Percentiles rank a stretch among this genome's conserved stretches.
Conservation (phyloP, 2,329 filamentous ascomycete genomes). For the Metarhizium sp. region DNA sequence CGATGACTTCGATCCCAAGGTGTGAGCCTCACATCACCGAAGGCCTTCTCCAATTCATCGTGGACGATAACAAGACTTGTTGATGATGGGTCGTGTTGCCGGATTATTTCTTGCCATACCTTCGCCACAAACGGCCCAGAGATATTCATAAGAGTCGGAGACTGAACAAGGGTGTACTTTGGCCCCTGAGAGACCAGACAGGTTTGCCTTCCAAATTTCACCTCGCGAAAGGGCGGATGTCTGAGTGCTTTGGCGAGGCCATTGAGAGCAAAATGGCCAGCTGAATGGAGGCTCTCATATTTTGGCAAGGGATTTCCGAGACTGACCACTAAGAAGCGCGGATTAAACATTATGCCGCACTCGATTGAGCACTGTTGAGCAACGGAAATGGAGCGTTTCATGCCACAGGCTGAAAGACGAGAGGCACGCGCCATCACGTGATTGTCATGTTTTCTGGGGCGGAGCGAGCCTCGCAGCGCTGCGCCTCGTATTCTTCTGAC, state of each 20-base stretch:
- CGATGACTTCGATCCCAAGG: slow-evolving; percentile 54
- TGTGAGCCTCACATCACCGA: slow-evolving; percentile 59
- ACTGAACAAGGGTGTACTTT: slow-evolving; percentile 63
- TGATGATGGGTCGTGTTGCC: slow-evolving; percentile 20
- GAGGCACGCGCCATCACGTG: slow-evolving; percentile 21
- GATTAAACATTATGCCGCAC: slow-evolving; percentile 22
- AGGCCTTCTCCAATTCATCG: slow-evolving; percentile 70
- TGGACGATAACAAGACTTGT: slow-evolving; percentile 67
- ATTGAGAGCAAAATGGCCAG: slow-evolving; percentile 70
- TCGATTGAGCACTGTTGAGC: neutral
- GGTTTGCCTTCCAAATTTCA: slow-evolving; percentile 40
- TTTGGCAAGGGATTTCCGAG: slow-evolving; percentile 78
- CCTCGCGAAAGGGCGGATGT: slow-evolving; percentile 40
- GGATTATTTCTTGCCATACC: slow-evolving; percentile 52
- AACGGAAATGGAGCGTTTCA: neutral
- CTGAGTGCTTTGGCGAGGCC: slow-evolving; percentile 38
- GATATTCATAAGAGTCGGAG: slow-evolving; percentile 73
- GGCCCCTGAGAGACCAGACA: slow-evolving; percentile 37
- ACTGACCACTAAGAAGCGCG: slow-evolving; percentile 68
- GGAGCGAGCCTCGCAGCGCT: slow-evolving; percentile 6
- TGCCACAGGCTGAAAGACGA: neutral
- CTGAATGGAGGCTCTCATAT: slow-evolving; percentile 72
- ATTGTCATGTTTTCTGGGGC: slow-evolving; percentile 7
- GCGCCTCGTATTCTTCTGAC: slow-evolving; percentile 6
- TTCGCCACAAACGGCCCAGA: slow-evolving; percentile 61